These are phyloP conservation scores for Prunus kanzakura DNA, from an alignment of 306 rosid genomes.

Conservation along the genomic window DNA sequence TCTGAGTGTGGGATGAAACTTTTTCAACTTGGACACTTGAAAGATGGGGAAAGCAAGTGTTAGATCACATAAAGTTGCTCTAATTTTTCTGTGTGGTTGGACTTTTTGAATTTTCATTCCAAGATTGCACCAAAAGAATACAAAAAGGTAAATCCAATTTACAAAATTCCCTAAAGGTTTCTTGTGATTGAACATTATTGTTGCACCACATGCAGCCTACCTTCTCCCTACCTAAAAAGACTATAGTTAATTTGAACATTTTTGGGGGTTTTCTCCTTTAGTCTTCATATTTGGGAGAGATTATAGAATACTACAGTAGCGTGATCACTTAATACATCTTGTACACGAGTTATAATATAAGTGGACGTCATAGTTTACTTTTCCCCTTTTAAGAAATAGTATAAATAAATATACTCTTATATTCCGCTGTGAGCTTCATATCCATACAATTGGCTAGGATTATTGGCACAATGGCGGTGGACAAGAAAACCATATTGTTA, in stretches of 20 bases:
- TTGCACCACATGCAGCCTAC: not conserved
- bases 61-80: constrained; percentile 41
- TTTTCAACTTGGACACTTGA: constrained; percentile 35
- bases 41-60: constrained; percentile 28
- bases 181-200: not conserved
- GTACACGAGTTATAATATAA: too few species aligned
- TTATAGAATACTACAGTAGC: too few species aligned
- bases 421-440: not conserved
- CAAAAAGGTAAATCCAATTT: constrained; percentile 35
- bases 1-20: constrained; percentile 26
- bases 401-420: too few species aligned
- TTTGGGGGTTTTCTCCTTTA: not conserved
- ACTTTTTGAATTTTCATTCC: constrained; percentile 31
- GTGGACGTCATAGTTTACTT: too few species aligned
- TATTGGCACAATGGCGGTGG: constrained; percentile 26
- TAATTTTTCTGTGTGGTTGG: constrained; percentile 26
- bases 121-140: constrained; percentile 41
- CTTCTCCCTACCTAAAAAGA: not conserved
- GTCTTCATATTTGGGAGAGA: too few species aligned
- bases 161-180: not conserved
- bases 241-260: not conserved
- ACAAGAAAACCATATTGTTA: constrained; percentile 15
- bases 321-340: accelerated
- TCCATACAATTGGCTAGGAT: not conserved
- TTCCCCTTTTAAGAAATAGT: too few species aligned